Base-by-base conservation (phyloP, 2,329 filamentous ascomycete genomes). In the Alternaria angustiovoidea region DNA sequence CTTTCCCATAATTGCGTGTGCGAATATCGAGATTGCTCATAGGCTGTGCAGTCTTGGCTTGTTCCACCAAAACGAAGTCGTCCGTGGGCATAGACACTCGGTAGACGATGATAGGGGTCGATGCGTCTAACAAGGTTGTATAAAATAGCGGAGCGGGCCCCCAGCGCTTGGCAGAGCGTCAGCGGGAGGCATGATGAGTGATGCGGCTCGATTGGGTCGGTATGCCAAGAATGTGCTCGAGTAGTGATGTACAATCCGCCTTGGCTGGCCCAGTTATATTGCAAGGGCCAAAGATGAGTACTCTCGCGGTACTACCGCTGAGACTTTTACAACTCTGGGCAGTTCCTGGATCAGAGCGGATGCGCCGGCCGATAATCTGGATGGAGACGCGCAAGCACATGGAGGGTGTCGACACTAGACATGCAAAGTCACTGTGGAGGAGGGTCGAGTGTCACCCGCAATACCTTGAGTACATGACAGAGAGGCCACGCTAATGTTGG, bases 61-160 rank as follows among this genome's bases (percentile, higher is more conserved):
- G 65, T 65, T 64, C 52, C 66, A 68, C 66, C 54, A 59, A 58
- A 39, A 48, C 54, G 55, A 62, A 51, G 43, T 46, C 44, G 28
- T 22, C 38, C 22, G 30, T 55, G 38, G 30, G 20, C 38, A 46
- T 30, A 30, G 51, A 47, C 46, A 44, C 32, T 41, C 22, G 36
- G 46, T 61, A 55, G 52, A 54, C 46, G 36, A 56, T 56, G 53
- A 65, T 64, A 63, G 63, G 63, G 55, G 66, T 63, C 60, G 66
- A 51, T 56, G 54, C 44, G 52, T 44, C 59, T 49, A 51, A 51
- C 58, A 61, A 64, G 61, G 63, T 42, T 51, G 51, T 36, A 49
- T 59, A 49, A 47, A 46, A 44, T 64, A 63, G 69, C 69, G 68
- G 68, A 71, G 69, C 66, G 69, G 69, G 66, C 62, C 62, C 55